Evolutionary conservation across 371 early-diverging fungal genomes (phyloP), one percentile per base, ranked within the genome.

Genomic region (Mortierella sp.): DNA sequence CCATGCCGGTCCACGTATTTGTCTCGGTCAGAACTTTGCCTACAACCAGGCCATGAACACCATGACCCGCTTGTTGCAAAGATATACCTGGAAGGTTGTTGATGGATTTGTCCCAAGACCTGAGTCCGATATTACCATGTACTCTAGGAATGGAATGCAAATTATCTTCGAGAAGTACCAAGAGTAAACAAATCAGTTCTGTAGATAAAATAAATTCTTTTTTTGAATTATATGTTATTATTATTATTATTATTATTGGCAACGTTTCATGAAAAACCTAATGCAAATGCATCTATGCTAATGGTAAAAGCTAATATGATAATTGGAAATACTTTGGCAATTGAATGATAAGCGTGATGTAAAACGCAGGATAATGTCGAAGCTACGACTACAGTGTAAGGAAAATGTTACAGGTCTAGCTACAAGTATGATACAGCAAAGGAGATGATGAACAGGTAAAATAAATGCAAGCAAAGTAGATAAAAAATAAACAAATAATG

Each of bases 1-100:
- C 83, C 76, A 81, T 62, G 83, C 83, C 0, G 83, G 83, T 14
- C 83, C 83, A 14, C 76, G 83, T 61, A 76, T 81, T 62, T 81
- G 83, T 30, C 35, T 81, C 11, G 83, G 83, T 0, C 83, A 81
- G 71, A 81, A 76, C 73, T 81, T 81, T 81, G 83, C 83, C 18
- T 76, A 76, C 18, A 76, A 76, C 70, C 77, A 81, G 43, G 77
- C 47, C 62, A 81, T 81, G 83, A 76, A 76, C 51, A 81, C 83
- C 24, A 70, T 76, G 67, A 73, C 70, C 0, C 58, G 76, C 0
- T 16, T 81, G n/a, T 5, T 81, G 39, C 83, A 81, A 28, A 60
- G 49, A 37, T 81, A 76, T 47, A 69, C 62, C 49, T 81, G 76
- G 77, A 76, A 61, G 22, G 73, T 81, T 20, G 70, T 49, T 0